Base-by-base conservation (phyloP, 2,329 filamentous ascomycete species). In the Tolypocladium amazonense region DNA sequence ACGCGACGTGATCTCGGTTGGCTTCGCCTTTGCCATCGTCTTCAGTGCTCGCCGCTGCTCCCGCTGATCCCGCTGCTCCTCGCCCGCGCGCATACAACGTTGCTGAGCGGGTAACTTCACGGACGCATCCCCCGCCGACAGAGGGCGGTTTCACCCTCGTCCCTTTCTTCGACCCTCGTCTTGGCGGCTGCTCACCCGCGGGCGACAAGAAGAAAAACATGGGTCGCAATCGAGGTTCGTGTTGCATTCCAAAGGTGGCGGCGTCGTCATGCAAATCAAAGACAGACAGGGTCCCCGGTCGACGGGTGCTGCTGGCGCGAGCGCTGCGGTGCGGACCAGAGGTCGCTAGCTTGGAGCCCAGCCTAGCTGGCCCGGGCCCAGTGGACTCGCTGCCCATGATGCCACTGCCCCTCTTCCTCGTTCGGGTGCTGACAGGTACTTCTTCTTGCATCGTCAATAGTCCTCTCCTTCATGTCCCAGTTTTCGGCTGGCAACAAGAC, bases 381-480 rank as follows among this genome's bases (percentile, higher is more conserved):
- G 45, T 27, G 57, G 37, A 55, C 54, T 58, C 50, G 56, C 23
- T 33, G 33, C 33, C 53, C 55, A 57, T 59, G 56, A 61, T 57
- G 54, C 47, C 45, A 58, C 55, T 59, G 56, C 55, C 56, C 56
- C 56, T 58, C 27, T n/a, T 35, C 37, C 18, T n/a, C 30, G 30
- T 54, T 15, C 45, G 4, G 37, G 23, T 37, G 27, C 45, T 45
- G 47, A 58, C 59, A n/a, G n/a, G n/a, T 45, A 56, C 33, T 59
- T 45, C 37, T 30, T 54, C 14, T 12, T 56, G 25, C 56, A 37
- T 56, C 37, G 25, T 39, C 37, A 59, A 64, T 72, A 95, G 91
- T 96, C 60, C 81, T 92, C 67, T 95, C 90, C 68, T 95, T 95
- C 76, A 93, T 95, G 83, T 91, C 89, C 73, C 85, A 87, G 76